Conservation (phyloP, 768 basidiomycete species). For the Imleria badia region DNA sequence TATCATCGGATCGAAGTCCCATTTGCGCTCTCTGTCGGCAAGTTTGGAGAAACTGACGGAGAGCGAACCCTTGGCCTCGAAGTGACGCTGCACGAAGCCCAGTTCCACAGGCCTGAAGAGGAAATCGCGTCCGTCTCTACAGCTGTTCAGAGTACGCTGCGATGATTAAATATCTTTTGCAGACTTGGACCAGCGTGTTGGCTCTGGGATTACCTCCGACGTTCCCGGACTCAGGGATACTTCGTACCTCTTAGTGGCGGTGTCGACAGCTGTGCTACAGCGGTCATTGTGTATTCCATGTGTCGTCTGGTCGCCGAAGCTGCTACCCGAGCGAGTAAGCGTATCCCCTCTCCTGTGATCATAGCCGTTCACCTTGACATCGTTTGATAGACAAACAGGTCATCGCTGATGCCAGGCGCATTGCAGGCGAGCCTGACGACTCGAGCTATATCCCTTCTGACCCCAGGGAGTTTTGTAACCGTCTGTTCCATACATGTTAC, state of each 20-base stretch:
- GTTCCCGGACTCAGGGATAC: conserved; percentile 92
- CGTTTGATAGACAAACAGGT: conserved; percentile 68
- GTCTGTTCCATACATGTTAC: conserved; percentile 97
- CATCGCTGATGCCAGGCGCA: conserved; percentile 86
- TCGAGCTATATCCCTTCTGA: conserved; percentile 86
- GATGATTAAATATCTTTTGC: neutral
- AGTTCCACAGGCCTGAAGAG: conserved; percentile 87
- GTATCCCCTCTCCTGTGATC: neutral
- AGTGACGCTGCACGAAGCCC: conserved; percentile 38
- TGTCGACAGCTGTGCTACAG: conserved; percentile 96
- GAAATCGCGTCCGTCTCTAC: conserved; percentile 83
- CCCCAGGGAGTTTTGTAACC: conserved; percentile 77
- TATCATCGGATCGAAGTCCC: conserved; percentile 85
- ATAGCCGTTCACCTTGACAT: neutral
- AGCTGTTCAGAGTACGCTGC: neutral
- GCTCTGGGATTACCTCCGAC: conserved; percentile 99
- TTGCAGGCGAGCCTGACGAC: conserved; percentile 78
- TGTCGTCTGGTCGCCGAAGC: conserved; percentile 87
- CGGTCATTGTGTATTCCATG: conserved; percentile 96
- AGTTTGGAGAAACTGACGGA: conserved; percentile 62
- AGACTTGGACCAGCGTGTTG: conserved; percentile 98
- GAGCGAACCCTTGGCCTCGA: conserved; percentile 48
- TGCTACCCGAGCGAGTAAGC: conserved; percentile 65
- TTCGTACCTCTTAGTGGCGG: conserved; percentile 95
- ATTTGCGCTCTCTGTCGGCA: conserved; percentile 75